phyloP scores from a whole-genome alignment of 148 eudicot genomes.

The Diospyros kaki region DNA sequence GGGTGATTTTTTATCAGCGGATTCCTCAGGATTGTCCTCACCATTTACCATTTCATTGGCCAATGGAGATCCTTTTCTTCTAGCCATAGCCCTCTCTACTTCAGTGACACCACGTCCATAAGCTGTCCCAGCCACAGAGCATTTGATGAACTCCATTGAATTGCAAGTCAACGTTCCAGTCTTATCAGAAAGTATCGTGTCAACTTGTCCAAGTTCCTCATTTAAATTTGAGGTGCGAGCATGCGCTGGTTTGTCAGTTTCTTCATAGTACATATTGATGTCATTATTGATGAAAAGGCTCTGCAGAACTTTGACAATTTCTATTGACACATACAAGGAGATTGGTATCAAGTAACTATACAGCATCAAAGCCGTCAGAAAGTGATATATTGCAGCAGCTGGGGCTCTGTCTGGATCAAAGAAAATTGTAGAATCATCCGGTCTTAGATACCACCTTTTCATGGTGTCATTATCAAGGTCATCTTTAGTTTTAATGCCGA shows the following conservation, averaged over 20 bases:
- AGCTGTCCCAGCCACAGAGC: slow-evolving; percentile 81
- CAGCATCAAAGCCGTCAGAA: slow-evolving; percentile 66
- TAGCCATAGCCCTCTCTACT: slow-evolving; percentile 78
- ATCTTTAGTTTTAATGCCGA: slow-evolving; percentile 55
- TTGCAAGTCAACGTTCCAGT: slow-evolving; percentile 95
- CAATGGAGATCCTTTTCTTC: slow-evolving; percentile 47
- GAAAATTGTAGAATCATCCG: slow-evolving; percentile 43
- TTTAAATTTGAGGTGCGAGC: slow-evolving; percentile 92
- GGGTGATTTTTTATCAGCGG: slow-evolving; percentile 20
- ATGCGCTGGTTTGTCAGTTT: slow-evolving; percentile 77
- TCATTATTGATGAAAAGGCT: slow-evolving; percentile 74
- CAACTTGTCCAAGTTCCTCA: slow-evolving; percentile 93
- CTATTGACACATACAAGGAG: slow-evolving; percentile 87
- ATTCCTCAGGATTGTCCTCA: slow-evolving; percentile 16
- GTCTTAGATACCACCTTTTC: slow-evolving; percentile 82
- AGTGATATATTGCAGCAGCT: slow-evolving; percentile 60
- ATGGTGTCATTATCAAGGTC: slow-evolving; percentile 47
- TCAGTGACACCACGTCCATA: slow-evolving; percentile 87
- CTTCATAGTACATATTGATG: slow-evolving; percentile 75
- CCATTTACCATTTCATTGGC: slow-evolving; percentile 19
- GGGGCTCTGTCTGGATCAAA: slow-evolving; percentile 54
- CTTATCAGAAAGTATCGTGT: slow-evolving; percentile 91
- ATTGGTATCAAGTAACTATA: slow-evolving; percentile 83
- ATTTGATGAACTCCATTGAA: slow-evolving; percentile 91
- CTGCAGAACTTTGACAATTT: slow-evolving; percentile 85